Evolutionary conservation across 2,329 filamentous ascomycete genomes (phyloP).

Genomic region (Calonectria naviculata): DNA sequence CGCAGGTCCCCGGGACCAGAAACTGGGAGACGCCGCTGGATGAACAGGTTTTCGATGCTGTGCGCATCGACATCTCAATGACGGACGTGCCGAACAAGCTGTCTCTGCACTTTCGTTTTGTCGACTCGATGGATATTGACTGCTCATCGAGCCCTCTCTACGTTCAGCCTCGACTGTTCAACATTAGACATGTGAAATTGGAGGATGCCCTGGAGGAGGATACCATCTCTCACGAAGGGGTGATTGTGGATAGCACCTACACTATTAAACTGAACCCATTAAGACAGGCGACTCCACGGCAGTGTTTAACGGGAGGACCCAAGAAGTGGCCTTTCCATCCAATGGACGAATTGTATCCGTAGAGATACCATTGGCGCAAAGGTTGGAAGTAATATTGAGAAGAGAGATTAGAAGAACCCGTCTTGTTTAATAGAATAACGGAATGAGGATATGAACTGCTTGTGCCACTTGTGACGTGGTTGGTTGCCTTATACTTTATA

Average conservation of each 20-base stretch:
- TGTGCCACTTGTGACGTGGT: neutral
- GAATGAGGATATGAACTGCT: too few relatives aligned
- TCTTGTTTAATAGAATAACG: neutral
- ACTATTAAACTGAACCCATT: conserved; percentile 23
- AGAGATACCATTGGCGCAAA: neutral
- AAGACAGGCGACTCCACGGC: neutral
- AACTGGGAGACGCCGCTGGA: neutral
- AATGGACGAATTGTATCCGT: too few relatives aligned
- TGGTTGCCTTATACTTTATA: neutral
- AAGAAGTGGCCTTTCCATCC: neutral
- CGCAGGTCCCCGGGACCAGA: neutral
- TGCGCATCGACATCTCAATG: conserved; percentile 32
- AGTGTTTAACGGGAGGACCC: neutral
- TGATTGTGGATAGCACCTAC: conserved; percentile 12
- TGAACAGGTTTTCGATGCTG: conserved; percentile 26
- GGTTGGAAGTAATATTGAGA: too few relatives aligned
- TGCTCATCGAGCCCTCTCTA: neutral
- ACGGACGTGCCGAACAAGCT: conserved; percentile 15
- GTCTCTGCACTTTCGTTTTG: conserved; percentile 32
- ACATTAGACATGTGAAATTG: conserved; percentile 1
- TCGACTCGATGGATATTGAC: conserved; percentile 11
- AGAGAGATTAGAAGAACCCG: too few relatives aligned
- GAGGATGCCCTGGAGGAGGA: neutral
- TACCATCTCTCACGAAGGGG: neutral
- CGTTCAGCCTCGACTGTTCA: conserved; percentile 26